Evolutionary conservation across 2,329 filamentous ascomycete species (phyloP).

Genomic region (Eutypella sp.): DNA sequence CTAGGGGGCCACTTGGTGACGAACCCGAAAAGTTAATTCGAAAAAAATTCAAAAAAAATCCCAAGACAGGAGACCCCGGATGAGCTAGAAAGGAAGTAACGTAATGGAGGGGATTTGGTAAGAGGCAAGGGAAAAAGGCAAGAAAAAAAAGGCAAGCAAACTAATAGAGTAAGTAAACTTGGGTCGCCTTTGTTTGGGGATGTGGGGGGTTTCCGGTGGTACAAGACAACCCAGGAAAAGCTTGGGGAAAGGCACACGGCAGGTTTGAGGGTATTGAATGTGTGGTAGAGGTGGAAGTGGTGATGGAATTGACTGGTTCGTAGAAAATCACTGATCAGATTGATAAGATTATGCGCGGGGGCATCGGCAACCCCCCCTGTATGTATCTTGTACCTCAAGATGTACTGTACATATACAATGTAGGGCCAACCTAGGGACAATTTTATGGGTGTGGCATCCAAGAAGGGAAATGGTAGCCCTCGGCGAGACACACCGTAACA

Average conservation of each 20-base stretch:
- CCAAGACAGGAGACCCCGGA: not conserved
- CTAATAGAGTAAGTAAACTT: no score
- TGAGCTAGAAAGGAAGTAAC: not conserved
- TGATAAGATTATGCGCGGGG: slow-evolving; percentile 32
- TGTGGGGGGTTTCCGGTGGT: slow-evolving; percentile 7
- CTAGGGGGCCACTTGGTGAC: slow-evolving; percentile 1
- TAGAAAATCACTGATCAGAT: slow-evolving; percentile 31
- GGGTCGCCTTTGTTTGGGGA: not conserved
- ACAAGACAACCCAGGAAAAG: slow-evolving; percentile 5
- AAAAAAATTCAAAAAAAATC: not conserved
- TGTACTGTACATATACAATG: slow-evolving; percentile 1
- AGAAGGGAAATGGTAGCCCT: no score
- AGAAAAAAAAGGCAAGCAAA: no score
- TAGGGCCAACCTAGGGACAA: no score
- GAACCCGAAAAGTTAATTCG: not conserved
- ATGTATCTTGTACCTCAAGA: not conserved
- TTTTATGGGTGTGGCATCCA: no score
- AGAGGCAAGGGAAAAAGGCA: not conserved
- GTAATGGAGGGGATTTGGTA: not conserved
- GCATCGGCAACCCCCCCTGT: not conserved
- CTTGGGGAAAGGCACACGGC: not conserved
- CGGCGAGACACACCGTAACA: no score
- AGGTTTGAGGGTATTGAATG: slow-evolving; percentile 10
- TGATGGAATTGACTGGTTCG: slow-evolving; percentile 14
- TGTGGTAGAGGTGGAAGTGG: slow-evolving; percentile 3